Conservation (phyloP, 495 filamentous ascomycete genomes). For the Podospora conica region DNA sequence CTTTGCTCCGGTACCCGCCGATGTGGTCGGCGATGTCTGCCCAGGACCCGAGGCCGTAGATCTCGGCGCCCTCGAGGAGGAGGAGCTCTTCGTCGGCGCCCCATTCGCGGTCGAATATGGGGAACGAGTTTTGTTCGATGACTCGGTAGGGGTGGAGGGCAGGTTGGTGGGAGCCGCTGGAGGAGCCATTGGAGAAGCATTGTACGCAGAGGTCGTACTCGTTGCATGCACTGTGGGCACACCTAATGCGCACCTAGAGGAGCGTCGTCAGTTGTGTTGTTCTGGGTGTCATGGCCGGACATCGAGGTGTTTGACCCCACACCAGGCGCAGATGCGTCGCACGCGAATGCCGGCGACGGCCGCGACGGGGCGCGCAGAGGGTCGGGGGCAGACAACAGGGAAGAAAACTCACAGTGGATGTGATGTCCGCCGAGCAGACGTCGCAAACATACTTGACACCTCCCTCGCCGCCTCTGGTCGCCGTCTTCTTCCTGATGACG, state of each 20-base stretch:
- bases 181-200: constrained; percentile 78
- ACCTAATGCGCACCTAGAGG: constrained; percentile 83
- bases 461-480: constrained; percentile 79
- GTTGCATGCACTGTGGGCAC: constrained; percentile 71
- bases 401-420: constrained; percentile 67
- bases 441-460: constrained; percentile 95
- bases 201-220: constrained; percentile 97
- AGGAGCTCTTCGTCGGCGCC: constrained; percentile 94
- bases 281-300: not conserved
- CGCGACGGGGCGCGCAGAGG: not conserved
- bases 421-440: constrained; percentile 91
- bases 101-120: constrained; percentile 93
- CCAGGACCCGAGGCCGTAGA: constrained; percentile 95
- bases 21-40: constrained; percentile 98
- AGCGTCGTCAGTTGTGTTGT: constrained; percentile 12
- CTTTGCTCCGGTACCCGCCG: constrained; percentile 86
- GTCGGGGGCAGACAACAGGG: not conserved
- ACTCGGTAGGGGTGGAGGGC: constrained; percentile 81
- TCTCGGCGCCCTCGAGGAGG: constrained; percentile 92
- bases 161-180: constrained; percentile 76
- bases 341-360: not conserved
- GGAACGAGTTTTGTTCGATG: constrained; percentile 96
- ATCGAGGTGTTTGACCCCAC: constrained; percentile 18
- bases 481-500: constrained; percentile 93
- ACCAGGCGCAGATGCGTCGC: not conserved